Conservation (phyloP, 75 land plant species). For the Cupressus sempervirens region DNA sequence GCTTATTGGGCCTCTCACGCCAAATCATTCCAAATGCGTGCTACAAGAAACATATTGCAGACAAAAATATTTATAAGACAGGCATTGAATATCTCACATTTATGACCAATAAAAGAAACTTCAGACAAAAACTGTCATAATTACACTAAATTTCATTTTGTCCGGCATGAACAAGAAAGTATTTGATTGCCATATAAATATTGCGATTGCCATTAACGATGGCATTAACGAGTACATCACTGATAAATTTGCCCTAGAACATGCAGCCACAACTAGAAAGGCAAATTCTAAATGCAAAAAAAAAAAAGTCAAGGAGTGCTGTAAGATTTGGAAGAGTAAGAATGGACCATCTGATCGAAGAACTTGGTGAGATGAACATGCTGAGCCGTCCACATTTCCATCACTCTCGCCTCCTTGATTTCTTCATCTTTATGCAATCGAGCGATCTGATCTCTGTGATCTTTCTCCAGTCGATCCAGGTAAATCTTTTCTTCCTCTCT, state of each 20-base stretch:
- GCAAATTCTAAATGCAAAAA: too few species aligned
- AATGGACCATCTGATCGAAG: slow-evolving; percentile 51
- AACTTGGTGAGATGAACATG: slow-evolving; percentile 42
- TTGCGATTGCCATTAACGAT: too few species aligned
- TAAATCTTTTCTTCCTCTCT: slow-evolving; percentile 52
- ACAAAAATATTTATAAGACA: too few species aligned
- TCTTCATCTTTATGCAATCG: slow-evolving; percentile 71
- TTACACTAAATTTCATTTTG: background rate
- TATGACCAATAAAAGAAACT: too few species aligned
- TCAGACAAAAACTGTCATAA: background rate
- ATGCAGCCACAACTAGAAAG: background rate
- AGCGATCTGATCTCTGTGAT: slow-evolving; percentile 53
- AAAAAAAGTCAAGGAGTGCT: background rate
- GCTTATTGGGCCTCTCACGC: too few species aligned
- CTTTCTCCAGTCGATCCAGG: slow-evolving; percentile 62
- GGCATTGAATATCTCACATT: too few species aligned
- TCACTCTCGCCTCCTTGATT: slow-evolving; percentile 61
- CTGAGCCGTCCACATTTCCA: slow-evolving; percentile 65
- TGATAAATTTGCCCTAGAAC: background rate
- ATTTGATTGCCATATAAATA: background rate
- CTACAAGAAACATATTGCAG: too few species aligned
- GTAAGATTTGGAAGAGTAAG: background rate
- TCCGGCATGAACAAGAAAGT: too few species aligned
- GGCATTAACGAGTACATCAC: background rate
- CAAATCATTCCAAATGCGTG: too few species aligned